A percentile compares a stretch with the other conserved stretches of the same genome.
Conservation (phyloP, 2,329 filamentous ascomycete species). For the Zopfia rhizophila region DNA sequence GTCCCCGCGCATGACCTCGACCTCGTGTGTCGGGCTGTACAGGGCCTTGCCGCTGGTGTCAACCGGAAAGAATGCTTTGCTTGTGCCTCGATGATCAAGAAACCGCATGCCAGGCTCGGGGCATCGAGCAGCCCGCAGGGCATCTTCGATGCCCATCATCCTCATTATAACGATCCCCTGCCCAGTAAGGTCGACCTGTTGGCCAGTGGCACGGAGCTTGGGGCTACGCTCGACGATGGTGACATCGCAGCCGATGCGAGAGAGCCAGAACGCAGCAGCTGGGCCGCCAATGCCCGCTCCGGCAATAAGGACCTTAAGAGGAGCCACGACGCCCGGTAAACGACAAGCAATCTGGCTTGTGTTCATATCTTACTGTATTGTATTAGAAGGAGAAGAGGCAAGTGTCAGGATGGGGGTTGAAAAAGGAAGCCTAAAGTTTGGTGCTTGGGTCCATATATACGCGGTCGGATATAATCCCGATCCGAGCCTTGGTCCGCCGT, state of each 20-base stretch:
- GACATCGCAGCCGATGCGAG: slow-evolving; percentile 50
- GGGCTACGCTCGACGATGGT: slow-evolving; percentile 57
- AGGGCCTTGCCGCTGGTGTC: slow-evolving; percentile 51
- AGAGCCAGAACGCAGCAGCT: slow-evolving; percentile 63
- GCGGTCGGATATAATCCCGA: too few species aligned
- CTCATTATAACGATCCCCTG: slow-evolving; percentile 62
- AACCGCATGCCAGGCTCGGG: slow-evolving; percentile 61
- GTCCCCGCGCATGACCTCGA: slow-evolving; percentile 69
- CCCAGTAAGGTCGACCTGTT: slow-evolving; percentile 66
- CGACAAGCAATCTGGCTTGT: too few species aligned
- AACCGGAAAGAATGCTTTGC: too few species aligned
- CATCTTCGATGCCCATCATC: slow-evolving; percentile 62
- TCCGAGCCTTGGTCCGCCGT: too few species aligned
- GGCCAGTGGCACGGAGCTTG: slow-evolving; percentile 58
- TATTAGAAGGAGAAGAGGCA: too few species aligned
- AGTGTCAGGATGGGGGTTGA: too few species aligned
- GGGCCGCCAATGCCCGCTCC: slow-evolving; percentile 41
- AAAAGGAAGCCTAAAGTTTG: too few species aligned
- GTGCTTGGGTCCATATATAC: too few species aligned
- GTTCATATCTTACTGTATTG: too few species aligned
- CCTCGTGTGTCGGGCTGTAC: slow-evolving; percentile 65
- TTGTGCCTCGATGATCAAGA: too few species aligned
- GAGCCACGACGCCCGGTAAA: too few species aligned
- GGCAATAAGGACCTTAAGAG: slow-evolving; percentile 40
- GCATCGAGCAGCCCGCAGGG: slow-evolving; percentile 52